Base-by-base conservation (phyloP, 2,329 filamentous ascomycete species). In the Colletotrichum simmondsii region DNA sequence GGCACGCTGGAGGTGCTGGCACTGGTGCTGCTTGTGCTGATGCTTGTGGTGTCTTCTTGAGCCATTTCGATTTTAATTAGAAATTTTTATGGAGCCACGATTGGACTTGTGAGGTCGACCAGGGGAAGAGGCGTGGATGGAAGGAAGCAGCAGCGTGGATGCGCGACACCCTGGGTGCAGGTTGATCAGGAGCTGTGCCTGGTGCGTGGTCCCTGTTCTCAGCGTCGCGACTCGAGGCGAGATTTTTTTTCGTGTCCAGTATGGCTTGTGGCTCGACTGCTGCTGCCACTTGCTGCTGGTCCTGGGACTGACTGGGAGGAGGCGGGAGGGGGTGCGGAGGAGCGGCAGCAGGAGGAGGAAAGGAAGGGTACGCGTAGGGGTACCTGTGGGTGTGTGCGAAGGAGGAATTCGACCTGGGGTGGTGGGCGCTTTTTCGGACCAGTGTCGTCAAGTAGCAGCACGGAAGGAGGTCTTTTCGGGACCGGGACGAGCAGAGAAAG, bases 31-130 rank as follows among this genome's bases (percentile, higher is more conserved):
- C 53, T 68, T 62, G 46, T 75, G 75, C 61, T 74, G 74, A 60
- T 73, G 70, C 65, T 73, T 71, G 59, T 65, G 66, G 35, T 71
- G 73, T 74, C 75, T 67, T 75, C 77, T 79, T 80, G 81, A 80
- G 80, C 80, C 81, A 82, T 81, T 77, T 80, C 78, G 79, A 79
- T 80, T 81, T 83, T 81, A 82, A 81, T 83, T 81, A 80, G 79
- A 79, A 76, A 79, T 79, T 81, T 81, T 80, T 81, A 81, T 81
- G 80, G 80, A 81, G 79, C 79, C 81, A 79, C 77, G 78, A 81
- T 81, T 80, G 72, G 65, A 59, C 71, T 70, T 77, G 77, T 77
- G 74, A 76, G 77, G 78, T 76, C 78, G 77, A 78, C 74, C 75
- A 77, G 78, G 77, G 79, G 77, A 75, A 67, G 70, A 70, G 66